phyloP scores from a whole-genome alignment of 116 monocot genomes.

The Papilionanthe hybrid region DNA sequence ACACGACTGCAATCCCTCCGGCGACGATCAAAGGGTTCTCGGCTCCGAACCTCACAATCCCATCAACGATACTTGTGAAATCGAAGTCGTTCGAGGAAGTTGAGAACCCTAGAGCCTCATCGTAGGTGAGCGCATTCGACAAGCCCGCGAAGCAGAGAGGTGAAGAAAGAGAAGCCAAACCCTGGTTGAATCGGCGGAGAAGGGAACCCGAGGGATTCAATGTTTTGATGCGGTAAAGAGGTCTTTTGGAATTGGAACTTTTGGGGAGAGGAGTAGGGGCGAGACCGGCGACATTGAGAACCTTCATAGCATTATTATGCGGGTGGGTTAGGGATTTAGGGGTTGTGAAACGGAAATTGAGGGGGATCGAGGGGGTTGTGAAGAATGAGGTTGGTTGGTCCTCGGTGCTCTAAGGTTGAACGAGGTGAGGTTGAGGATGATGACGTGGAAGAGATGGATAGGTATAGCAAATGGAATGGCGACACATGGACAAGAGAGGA shows the following conservation, averaged over 20 bases:
- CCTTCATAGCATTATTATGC: slow-evolving; percentile 64
- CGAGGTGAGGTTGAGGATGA: slow-evolving; percentile 4
- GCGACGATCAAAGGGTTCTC: slow-evolving; percentile 67
- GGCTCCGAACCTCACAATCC: slow-evolving; percentile 45
- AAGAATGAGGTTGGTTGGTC: not conserved
- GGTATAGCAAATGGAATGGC: slow-evolving; percentile 13
- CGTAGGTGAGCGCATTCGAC: slow-evolving; percentile 74
- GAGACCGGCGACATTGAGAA: slow-evolving; percentile 65
- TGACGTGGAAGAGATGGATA: slow-evolving; percentile 18
- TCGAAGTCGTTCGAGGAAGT: slow-evolving; percentile 26
- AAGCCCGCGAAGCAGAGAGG: slow-evolving; percentile 17
- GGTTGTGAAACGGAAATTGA: not conserved
- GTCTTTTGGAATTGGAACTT: slow-evolving; percentile 15
- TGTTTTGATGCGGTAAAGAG: slow-evolving; percentile 25
- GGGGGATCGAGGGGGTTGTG: not conserved
- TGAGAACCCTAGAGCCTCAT: slow-evolving; percentile 55
- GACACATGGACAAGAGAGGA: slow-evolving; percentile 25
- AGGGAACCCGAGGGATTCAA: slow-evolving; percentile 17
- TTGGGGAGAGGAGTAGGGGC: slow-evolving; percentile 45
- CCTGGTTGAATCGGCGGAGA: slow-evolving; percentile 11
- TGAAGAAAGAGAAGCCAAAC: slow-evolving; percentile 47
- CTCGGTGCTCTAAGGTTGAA: not conserved
- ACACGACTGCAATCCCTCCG: slow-evolving; percentile 49
- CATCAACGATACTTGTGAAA: slow-evolving; percentile 30
- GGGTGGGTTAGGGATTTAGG: not conserved